Conservation (phyloP, 2,329 filamentous ascomycete genomes). For the Zymoseptoria ardabiliae region DNA sequence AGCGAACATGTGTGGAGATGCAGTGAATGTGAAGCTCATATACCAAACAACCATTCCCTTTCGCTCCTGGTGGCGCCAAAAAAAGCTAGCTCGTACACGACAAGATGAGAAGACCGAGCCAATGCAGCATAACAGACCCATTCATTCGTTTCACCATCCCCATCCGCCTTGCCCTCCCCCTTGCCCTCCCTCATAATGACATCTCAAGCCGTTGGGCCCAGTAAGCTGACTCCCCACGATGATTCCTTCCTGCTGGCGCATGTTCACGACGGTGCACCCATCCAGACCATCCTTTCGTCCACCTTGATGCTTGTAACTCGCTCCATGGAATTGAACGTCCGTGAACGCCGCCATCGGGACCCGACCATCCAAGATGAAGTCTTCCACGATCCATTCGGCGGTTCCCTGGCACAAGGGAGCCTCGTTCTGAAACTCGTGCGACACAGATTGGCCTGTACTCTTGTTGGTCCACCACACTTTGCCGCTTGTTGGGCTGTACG, state of each 20-base stretch:
- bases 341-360: conserved; percentile 44
- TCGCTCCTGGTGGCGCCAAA: neutral
- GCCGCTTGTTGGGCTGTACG: conserved; percentile 38
- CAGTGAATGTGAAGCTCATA: neutral
- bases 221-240: conserved; percentile 7
- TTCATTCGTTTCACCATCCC: too few species aligned
- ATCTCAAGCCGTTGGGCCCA: neutral
- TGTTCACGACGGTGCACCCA: conserved; percentile 40
- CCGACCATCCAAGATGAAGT: conserved; percentile 33
- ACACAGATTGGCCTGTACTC: conserved; percentile 45
- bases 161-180: neutral
- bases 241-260: conserved; percentile 34
- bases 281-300: conserved; percentile 18
- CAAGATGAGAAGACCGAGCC: neutral
- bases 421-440: conserved; percentile 44
- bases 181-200: neutral
- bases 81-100: neutral
- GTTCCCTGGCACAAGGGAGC: conserved; percentile 48
- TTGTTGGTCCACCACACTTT: conserved; percentile 45
- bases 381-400: conserved; percentile 59
- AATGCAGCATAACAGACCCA: neutral
- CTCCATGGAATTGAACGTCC: conserved; percentile 38
- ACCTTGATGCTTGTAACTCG: conserved; percentile 23
- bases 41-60: neutral
- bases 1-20: neutral